Evolutionary conservation across 2,329 filamentous ascomycete genomes (phyloP).

Genomic region (Aureobasidium leucospermi): DNA sequence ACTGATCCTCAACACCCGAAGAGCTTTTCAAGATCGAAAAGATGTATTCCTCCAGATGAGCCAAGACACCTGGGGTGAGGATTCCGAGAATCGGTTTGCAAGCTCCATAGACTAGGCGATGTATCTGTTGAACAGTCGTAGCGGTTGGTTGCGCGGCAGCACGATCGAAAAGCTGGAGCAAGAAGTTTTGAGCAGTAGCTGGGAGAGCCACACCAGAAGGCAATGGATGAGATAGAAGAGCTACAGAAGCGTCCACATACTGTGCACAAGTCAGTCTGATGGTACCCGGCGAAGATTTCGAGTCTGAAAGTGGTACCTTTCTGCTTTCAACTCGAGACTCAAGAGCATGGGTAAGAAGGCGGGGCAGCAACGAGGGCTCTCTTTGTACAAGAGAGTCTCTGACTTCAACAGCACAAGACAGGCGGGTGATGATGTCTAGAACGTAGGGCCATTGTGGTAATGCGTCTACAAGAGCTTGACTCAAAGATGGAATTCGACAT

Average conservation of each 20-base stretch:
- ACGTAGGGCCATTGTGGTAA: constrained; percentile 46
- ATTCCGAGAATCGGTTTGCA: constrained; percentile 24
- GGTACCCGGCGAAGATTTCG: background rate
- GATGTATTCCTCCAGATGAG: constrained; percentile 26
- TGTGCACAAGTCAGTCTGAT: constrained; percentile 14
- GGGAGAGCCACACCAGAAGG: constrained; percentile 25
- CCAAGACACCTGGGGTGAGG: constrained; percentile 22
- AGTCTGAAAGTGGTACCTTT: background rate
- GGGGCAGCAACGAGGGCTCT: constrained; percentile 26
- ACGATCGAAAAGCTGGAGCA: constrained; percentile 25
- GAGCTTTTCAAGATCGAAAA: constrained; percentile 25
- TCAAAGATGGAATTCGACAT: constrained; percentile 42
- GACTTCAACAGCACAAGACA: constrained; percentile 33
- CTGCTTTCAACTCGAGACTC: constrained; percentile 7
- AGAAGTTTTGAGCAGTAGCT: constrained; percentile 26
- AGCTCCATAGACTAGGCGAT: constrained; percentile 27
- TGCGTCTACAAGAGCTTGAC: constrained; percentile 40
- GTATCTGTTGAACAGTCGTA: constrained; percentile 24
- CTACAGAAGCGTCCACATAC: constrained; percentile 21
- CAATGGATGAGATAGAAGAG: constrained; percentile 25
- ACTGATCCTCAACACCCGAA: constrained; percentile 22
- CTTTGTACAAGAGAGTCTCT: constrained; percentile 26
- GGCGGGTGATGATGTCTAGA: constrained; percentile 40
- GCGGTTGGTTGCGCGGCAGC: constrained; percentile 23
- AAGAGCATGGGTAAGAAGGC: constrained; percentile 23